These are phyloP conservation scores for Mycena filopes DNA, from an alignment of 768 basidiomycete species.

Conservation along the genomic window DNA sequence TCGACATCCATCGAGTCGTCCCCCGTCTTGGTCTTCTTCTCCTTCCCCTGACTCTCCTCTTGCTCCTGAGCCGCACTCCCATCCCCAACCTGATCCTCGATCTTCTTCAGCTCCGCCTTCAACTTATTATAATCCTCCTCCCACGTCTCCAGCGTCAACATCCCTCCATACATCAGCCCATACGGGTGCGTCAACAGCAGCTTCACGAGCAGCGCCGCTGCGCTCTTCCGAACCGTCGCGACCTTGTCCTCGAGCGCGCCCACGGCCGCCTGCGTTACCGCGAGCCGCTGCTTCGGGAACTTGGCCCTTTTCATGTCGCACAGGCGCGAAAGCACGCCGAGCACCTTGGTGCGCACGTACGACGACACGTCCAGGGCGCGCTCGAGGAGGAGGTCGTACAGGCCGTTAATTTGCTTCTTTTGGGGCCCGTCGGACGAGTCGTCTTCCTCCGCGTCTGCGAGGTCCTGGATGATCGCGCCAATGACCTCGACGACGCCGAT, in stretches of 20 bases:
- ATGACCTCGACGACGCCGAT: constrained; percentile 94
- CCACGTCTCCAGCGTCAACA: constrained; percentile 78
- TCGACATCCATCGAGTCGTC: constrained; percentile 73
- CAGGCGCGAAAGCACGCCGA: constrained; percentile 78
- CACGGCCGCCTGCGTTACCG: constrained; percentile 80
- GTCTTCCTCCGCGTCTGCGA: constrained; percentile 66
- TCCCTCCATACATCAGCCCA: constrained; percentile 84
- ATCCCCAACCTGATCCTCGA: constrained; percentile 69
- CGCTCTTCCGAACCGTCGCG: constrained; percentile 86
- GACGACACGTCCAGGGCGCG: constrained; percentile 90
- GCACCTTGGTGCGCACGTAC: constrained; percentile 92
- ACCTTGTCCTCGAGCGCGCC: constrained; percentile 90
- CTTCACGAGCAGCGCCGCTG: constrained; percentile 78
- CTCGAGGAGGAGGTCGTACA: constrained; percentile 87
- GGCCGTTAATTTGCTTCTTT: constrained; percentile 79
- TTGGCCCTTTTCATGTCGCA: constrained; percentile 78
- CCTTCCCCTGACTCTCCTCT: constrained; percentile 53
- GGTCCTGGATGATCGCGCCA: constrained; percentile 84
- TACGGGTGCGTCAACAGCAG: constrained; percentile 91
- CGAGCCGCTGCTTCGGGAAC: constrained; percentile 87
- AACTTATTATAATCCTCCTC: constrained; percentile 75
- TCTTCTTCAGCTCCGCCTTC: constrained; percentile 69
- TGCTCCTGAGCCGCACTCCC: constrained; percentile 65
- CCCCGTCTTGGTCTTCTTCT: constrained; percentile 24
- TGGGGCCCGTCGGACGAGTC: constrained; percentile 56